Evolutionary conservation across 2,329 filamentous ascomycete species (phyloP).

Genomic region (Trichoderma cornu-damae): DNA sequence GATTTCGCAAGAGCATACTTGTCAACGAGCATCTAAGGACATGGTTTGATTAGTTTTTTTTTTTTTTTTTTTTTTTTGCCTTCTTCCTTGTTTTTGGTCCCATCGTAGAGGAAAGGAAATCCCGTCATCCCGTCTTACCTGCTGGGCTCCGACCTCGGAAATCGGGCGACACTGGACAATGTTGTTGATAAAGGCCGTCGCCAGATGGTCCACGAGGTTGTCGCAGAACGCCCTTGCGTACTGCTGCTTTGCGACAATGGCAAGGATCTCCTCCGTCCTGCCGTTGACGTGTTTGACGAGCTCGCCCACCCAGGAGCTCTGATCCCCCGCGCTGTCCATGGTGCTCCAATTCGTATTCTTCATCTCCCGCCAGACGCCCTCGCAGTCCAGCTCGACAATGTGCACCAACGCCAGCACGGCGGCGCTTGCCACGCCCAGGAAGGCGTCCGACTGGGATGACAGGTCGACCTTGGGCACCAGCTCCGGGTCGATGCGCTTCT

Average conservation of each 20-base stretch:
- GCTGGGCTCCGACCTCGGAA: slow-evolving; percentile 89
- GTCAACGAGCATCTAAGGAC: slow-evolving; percentile 84
- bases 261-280: slow-evolving; percentile 68
- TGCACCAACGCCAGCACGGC: slow-evolving; percentile 79
- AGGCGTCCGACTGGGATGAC: slow-evolving; percentile 88
- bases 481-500: slow-evolving; percentile 78
- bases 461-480: slow-evolving; percentile 74
- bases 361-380: slow-evolving; percentile 94
- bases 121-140: no score
- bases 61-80: slow-evolving; percentile 18
- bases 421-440: slow-evolving; percentile 88
- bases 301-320: slow-evolving; percentile 85
- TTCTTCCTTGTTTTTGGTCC: no score
- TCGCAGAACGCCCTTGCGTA: slow-evolving; percentile 94
- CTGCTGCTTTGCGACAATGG: slow-evolving; percentile 78
- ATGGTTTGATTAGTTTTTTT: no score
- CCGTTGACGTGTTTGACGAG: slow-evolving; percentile 68
- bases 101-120: no score
- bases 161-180: slow-evolving; percentile 87
- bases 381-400: slow-evolving; percentile 74
- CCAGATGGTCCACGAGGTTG: slow-evolving; percentile 85
- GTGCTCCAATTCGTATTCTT: slow-evolving; percentile 91
- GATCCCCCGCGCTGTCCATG: slow-evolving; percentile 88
- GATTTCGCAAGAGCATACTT: slow-evolving; percentile 84
- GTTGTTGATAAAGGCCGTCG: slow-evolving; percentile 71